phyloP scores from a whole-genome alignment of 2,329 filamentous ascomycete species.

The Diaporthe amygdali region DNA sequence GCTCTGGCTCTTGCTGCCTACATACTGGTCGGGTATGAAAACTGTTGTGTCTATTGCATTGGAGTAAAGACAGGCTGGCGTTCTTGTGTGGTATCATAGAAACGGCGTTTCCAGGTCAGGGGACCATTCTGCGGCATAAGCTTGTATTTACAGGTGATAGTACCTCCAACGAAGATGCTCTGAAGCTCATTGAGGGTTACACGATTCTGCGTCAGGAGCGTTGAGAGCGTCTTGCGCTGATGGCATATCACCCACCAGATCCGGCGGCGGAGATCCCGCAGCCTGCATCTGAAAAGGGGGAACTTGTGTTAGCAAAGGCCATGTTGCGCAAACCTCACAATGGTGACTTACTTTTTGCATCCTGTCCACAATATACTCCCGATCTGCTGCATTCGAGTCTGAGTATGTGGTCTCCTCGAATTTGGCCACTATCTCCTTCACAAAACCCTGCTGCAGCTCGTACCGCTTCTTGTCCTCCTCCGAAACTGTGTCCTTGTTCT shows the following conservation, averaged over 20 bases:
- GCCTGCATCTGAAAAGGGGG: constrained; percentile 82
- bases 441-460: constrained; percentile 78
- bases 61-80: neutral
- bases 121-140: constrained; percentile 2
- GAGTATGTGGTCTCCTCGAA: constrained; percentile 85
- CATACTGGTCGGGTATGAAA: neutral
- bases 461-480: constrained; percentile 80
- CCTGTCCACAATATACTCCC: constrained; percentile 92
- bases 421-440: constrained; percentile 84
- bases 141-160: constrained; percentile 29
- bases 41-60: neutral
- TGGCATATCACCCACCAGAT: constrained; percentile 89
- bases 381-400: constrained; percentile 80
- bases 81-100: neutral
- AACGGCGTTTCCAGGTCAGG: constrained; percentile 16
- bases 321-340: neutral
- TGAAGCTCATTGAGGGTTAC: constrained; percentile 60
- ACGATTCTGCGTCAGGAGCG: constrained; percentile 62
- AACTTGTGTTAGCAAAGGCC: constrained; percentile 25
- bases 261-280: constrained; percentile 85
- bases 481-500: constrained; percentile 71
- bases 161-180: neutral
- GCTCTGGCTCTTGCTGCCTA: neutral
- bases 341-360: constrained; percentile 85
- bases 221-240: constrained; percentile 76